Conservation (phyloP, 2,329 filamentous ascomycete genomes). For the Fusarium sp. region DNA sequence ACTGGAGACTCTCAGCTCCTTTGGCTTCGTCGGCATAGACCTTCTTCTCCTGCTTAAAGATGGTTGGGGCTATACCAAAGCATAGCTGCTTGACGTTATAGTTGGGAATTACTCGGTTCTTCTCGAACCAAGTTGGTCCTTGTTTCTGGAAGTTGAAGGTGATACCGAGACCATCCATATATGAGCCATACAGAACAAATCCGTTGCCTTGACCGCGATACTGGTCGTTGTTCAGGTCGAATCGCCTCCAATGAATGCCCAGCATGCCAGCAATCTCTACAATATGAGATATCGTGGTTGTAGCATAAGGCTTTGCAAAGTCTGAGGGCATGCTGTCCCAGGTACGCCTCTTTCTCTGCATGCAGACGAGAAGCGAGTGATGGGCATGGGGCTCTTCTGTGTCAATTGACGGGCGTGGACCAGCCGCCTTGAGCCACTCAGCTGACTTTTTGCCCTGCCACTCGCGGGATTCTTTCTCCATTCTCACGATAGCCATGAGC, state of each 20-base stretch:
- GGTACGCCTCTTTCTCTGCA: conserved; percentile 40
- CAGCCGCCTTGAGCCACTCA: conserved; percentile 28
- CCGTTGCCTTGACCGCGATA: conserved; percentile 55
- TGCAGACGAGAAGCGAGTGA: conserved; percentile 37
- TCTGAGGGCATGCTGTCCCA: conserved; percentile 44
- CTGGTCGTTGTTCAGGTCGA: conserved; percentile 53
- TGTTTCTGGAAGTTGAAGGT: conserved; percentile 56
- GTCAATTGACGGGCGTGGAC: conserved; percentile 16
- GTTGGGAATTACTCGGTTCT: conserved; percentile 54
- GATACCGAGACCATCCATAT: conserved; percentile 53
- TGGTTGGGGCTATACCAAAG: conserved; percentile 57
- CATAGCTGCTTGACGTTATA: conserved; percentile 54
- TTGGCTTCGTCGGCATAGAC: conserved; percentile 42
- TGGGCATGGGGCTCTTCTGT: conserved; percentile 4
- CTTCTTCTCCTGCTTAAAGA: conserved; percentile 49
- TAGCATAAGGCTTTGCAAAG: conserved; percentile 50
- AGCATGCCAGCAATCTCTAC: conserved; percentile 54
- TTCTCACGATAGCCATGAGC: conserved; percentile 36
- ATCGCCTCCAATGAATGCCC: conserved; percentile 58
- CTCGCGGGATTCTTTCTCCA: conserved; percentile 41
- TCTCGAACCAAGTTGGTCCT: conserved; percentile 52
- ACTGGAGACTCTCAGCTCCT: conserved; percentile 43
- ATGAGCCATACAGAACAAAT: conserved; percentile 50
- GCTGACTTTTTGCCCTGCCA: conserved; percentile 35
- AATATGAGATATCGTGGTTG: conserved; percentile 53